Evolutionary conservation across 2,329 filamentous ascomycete species (phyloP), one percentile per base, ranked within the genome.

Genomic region (Penicillium sclerotiorum): DNA sequence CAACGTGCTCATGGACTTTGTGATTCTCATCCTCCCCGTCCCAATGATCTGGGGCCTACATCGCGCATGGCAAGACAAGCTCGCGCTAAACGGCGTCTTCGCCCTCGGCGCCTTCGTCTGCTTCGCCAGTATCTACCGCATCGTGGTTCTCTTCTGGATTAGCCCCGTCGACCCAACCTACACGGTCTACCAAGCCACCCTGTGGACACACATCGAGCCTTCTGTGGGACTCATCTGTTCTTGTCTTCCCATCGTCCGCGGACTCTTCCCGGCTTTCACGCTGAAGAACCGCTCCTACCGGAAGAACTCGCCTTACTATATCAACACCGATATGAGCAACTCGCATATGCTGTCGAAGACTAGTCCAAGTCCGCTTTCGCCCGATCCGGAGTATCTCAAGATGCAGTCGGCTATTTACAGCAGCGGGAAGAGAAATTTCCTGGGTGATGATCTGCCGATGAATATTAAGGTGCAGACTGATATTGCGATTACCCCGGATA

Each of bases 171-270:
- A 71, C 35, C 58, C 62, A 13, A 69, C 66, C 1, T 71, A 65
- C 46, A 68, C 67, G 3, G 65, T 69, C 30, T 67, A 69, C 50
- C 56, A 67, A 48, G 62, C 66, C 8, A 63, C 63, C 0, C 54
- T 71, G 7, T 71, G 68, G 68, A 70, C 67, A 13, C 63, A 70
- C 11, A 58, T 70, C 27, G 68, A 71, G 51, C 65, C 67, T 0
- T 60, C 65, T 4, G 61, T 71, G 11, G 67, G 66, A 1, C 47
- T 71, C 4, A 69, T 70, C 28, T 69, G 64, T 37, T 66, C 68
- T 33, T 68, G 66, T 45, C 56, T 71, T 1, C 68, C 68, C 2
- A 63, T 67, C 21, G 64, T 70, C 18, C 67, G 68, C 2, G 68
- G 67, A 7, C 46, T 71, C 8, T 67, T 71, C 55, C 64, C 64